A percentile compares a stretch with the other conserved stretches of the same genome.
Evolutionary conservation across 2,329 filamentous ascomycete genomes (phyloP).

Genomic region (Microsporum ferrugineum): DNA sequence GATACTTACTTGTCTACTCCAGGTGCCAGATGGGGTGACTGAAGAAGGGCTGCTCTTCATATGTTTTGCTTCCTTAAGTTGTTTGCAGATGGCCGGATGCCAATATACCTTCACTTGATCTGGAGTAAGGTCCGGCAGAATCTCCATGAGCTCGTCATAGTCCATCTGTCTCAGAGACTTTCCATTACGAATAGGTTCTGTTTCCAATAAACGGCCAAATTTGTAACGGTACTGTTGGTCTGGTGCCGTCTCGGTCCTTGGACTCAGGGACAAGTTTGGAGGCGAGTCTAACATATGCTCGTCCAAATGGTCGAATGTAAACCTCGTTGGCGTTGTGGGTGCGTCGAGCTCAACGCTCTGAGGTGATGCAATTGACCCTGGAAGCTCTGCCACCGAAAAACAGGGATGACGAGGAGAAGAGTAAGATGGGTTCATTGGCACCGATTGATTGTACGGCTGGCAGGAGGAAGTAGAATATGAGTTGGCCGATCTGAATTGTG

Average conservation of each 20-base stretch:
- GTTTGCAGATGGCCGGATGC: constrained; percentile 8
- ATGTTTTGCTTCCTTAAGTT: not conserved
- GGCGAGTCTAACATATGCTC: constrained; percentile 3
- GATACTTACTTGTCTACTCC: not conserved
- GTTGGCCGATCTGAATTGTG: not conserved
- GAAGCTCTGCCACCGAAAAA: constrained; percentile 10
- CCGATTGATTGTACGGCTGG: not conserved
- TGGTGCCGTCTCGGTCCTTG: not conserved
- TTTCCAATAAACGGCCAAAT: not conserved
- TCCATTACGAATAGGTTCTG: constrained; percentile 5
- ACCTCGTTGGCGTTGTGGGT: constrained; percentile 5
- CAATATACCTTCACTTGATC: constrained; percentile 12
- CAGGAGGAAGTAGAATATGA: not conserved
- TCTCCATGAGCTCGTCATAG: constrained; percentile 12
- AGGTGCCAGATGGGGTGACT: not conserved
- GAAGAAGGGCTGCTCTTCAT: not conserved
- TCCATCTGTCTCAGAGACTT: constrained; percentile 8
- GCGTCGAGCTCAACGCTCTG: constrained; percentile 9
- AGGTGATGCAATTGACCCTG: constrained; percentile 2
- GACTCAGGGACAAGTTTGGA: constrained; percentile 4
- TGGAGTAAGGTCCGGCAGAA: constrained; percentile 10
- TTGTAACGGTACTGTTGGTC: not conserved
- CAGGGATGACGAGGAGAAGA: constrained; percentile 4
- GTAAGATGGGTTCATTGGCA: not conserved
- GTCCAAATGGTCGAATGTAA: constrained; percentile 6